Evolutionary conservation across 352 stramenopile species (phyloP).

Genomic region (Phytopythium cucurbitacearum): DNA sequence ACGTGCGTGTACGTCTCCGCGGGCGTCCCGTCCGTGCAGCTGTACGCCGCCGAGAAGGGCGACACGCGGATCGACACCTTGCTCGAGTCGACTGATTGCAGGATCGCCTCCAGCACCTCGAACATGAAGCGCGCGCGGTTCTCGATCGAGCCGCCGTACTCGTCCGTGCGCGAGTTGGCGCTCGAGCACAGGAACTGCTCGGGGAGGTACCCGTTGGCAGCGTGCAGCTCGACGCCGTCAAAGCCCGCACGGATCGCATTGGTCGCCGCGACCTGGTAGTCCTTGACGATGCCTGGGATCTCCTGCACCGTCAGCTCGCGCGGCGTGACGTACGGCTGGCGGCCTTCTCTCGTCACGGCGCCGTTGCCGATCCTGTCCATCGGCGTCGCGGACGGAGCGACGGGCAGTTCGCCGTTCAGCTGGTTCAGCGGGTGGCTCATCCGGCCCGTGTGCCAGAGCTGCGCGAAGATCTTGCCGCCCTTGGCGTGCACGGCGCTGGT

Average conservation of each 20-base stretch:
- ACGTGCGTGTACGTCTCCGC: slow-evolving; percentile 31
- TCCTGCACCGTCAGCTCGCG: slow-evolving; percentile 62
- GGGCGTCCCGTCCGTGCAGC: slow-evolving; percentile 30
- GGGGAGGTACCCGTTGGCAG: slow-evolving; percentile 20
- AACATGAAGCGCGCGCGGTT: slow-evolving; percentile 68
- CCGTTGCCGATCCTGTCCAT: slow-evolving; percentile 13
- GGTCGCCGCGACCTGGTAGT: slow-evolving; percentile 17
- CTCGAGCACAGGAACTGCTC: slow-evolving; percentile 26
- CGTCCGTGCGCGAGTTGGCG: slow-evolving; percentile 18
- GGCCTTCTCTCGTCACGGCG: slow-evolving; percentile 23
- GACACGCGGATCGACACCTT: slow-evolving; percentile 28
- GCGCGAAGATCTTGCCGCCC: slow-evolving; percentile 66
- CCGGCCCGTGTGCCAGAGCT: slow-evolving; percentile 86
- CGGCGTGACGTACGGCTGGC: slow-evolving; percentile 38
- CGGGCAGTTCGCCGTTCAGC: slow-evolving; percentile 35
- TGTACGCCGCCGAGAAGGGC: slow-evolving; percentile 23
- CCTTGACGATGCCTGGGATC: slow-evolving; percentile 33
- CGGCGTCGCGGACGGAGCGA: slow-evolving; percentile 32
- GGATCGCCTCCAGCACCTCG: slow-evolving; percentile 47
- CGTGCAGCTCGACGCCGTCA: slow-evolving; percentile 24
- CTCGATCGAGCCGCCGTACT: slow-evolving; percentile 63
- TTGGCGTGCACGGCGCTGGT: slow-evolving; percentile 71
- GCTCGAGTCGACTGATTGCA: slow-evolving; percentile 20
- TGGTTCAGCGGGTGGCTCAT: slow-evolving; percentile 58
- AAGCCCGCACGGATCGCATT: slow-evolving; percentile 19